Percentiles rank a stretch among this genome's conserved stretches.
phyloP scores from a whole-genome alignment of 768 basidiomycete species.

The Scleroderma bovista region DNA sequence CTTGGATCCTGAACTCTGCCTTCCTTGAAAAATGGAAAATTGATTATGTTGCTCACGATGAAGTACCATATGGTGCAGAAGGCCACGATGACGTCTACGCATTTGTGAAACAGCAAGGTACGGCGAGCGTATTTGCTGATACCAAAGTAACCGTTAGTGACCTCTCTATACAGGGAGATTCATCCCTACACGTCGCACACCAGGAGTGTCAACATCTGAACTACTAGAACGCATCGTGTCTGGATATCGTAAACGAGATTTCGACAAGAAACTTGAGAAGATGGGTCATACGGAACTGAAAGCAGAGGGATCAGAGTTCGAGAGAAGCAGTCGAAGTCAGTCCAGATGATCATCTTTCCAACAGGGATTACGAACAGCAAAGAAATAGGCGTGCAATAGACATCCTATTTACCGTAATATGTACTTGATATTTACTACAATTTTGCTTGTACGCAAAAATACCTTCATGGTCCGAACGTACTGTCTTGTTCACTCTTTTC shows the following conservation, averaged over 20 bases:
- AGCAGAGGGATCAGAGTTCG: slow-evolving; percentile 43
- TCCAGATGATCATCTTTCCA: not conserved
- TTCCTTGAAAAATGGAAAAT: slow-evolving; percentile 85
- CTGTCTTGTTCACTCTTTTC: no score
- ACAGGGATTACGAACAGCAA: no score
- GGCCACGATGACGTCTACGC: slow-evolving; percentile 84
- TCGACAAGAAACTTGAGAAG: slow-evolving; percentile 85
- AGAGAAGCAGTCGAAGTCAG: slow-evolving; percentile 7
- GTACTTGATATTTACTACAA: no score
- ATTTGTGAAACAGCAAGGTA: slow-evolving; percentile 76
- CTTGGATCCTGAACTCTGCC: slow-evolving; percentile 80
- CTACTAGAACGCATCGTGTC: slow-evolving; percentile 88
- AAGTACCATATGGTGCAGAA: slow-evolving; percentile 76
- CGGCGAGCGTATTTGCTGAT: slow-evolving; percentile 13
- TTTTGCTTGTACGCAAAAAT: no score
- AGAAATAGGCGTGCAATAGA: no score
- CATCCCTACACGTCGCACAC: slow-evolving; percentile 90
- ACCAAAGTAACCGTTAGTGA: not conserved
- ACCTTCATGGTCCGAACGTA: no score
- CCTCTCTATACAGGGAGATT: slow-evolving; percentile 65
- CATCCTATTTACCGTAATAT: no score
- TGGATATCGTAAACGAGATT: slow-evolving; percentile 77
- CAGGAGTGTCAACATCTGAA: slow-evolving; percentile 90
- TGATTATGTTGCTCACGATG: slow-evolving; percentile 97
- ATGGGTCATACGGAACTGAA: slow-evolving; percentile 76